A percentile compares a stretch with the other conserved stretches of the same genome.
Conservation (phyloP, 768 basidiomycete species). For the Termitomyces sp. region DNA sequence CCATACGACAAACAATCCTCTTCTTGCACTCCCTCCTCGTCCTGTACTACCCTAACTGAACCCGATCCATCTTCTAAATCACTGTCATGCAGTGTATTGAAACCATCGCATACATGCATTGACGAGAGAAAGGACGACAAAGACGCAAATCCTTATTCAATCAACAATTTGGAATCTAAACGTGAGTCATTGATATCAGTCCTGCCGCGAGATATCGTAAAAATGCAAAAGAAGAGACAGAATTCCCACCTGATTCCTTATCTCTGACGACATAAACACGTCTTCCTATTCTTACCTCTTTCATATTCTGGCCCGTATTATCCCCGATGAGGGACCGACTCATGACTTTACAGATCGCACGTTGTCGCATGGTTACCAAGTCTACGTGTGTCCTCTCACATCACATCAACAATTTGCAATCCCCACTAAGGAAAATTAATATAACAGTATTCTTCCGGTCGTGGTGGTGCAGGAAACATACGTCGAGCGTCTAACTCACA, state of each 20-base stretch:
- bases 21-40: background rate
- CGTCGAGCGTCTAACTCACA: conserved; percentile 38
- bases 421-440: background rate
- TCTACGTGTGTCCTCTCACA: conserved; percentile 34
- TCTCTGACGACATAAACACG: background rate
- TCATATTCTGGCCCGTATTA: background rate
- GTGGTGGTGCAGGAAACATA: conserved; percentile 70
- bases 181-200: background rate
- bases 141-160: background rate
- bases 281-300: background rate
- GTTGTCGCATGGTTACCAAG: conserved; percentile 51
- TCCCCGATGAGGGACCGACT: background rate
- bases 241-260: background rate
- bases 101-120: background rate
- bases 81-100: background rate
- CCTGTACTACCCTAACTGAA: background rate
- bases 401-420: background rate
- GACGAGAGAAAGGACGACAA: background rate
- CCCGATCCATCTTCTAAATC: background rate
- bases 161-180: background rate
- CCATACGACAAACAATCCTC: background rate
- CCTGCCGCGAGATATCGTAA: background rate
- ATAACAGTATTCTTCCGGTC: conserved; percentile 48
- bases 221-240: background rate
- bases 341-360: conserved; percentile 33